Conservation (phyloP, 225 moss, liverwort and hornwort genomes). For the Straminergon stramineum region DNA sequence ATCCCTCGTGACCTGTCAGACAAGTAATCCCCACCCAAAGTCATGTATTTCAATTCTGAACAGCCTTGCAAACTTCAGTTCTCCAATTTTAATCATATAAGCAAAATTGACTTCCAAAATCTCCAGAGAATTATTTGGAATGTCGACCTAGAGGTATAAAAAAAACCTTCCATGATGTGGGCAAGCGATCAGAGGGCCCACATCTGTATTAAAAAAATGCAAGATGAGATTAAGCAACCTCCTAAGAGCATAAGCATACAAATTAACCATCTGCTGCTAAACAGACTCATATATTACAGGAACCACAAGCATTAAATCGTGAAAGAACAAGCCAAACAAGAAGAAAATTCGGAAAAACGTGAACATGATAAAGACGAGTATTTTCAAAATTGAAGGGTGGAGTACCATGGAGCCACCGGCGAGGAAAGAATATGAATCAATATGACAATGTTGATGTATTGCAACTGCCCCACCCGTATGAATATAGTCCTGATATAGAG, state of each 20-base stretch:
- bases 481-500: constrained; percentile 65
- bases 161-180: background rate
- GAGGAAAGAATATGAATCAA: constrained; percentile 87
- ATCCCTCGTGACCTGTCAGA: constrained; percentile 72
- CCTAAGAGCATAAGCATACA: background rate
- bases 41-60: background rate
- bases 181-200: background rate
- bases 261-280: background rate
- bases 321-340: background rate
- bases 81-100: background rate
- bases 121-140: background rate
- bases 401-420: constrained; percentile 89
- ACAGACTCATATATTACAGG: background rate
- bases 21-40: background rate
- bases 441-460: constrained; percentile 81
- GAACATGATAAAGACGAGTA: background rate
- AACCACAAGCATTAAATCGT: background rate
- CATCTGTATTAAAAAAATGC: background rate
- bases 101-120: background rate
- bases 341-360: background rate
- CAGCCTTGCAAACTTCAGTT: background rate
- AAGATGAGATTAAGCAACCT: background rate
- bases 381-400: background rate
- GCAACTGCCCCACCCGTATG: constrained; percentile 96
- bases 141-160: background rate